phyloP scores from a whole-genome alignment of 129 eudicot species.

The Kitagawia praeruptora region DNA sequence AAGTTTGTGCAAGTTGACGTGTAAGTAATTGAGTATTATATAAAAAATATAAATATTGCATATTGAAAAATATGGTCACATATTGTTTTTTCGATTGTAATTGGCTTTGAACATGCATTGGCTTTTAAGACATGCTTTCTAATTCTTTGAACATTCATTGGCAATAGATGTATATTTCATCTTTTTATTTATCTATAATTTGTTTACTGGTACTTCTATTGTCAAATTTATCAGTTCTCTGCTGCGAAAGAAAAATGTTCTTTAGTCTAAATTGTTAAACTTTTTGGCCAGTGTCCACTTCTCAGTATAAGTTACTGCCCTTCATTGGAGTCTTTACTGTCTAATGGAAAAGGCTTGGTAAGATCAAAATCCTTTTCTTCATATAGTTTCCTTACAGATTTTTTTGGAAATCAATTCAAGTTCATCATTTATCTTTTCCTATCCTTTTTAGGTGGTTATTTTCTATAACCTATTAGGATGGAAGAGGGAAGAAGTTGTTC shows the following conservation, averaged over 20 bases:
- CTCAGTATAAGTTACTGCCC: conserved; percentile 89
- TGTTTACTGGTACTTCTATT: background rate
- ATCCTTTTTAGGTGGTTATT: conserved; percentile 46
- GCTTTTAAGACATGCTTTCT: no score
- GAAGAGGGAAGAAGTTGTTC: conserved; percentile 89
- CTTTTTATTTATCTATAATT: background rate
- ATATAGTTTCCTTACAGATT: background rate
- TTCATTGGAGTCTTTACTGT: conserved; percentile 65
- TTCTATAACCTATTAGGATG: conserved; percentile 88
- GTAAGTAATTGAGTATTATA: background rate
- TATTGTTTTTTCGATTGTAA: no score
- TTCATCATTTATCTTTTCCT: background rate
- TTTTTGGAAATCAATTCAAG: background rate
- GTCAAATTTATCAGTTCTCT: background rate
- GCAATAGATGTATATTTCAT: background rate
- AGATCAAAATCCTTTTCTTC: conserved; percentile 9
- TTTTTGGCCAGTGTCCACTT: conserved; percentile 69
- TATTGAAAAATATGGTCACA: no score
- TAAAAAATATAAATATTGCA: background rate
- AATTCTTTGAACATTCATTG: no score
- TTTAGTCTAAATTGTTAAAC: background rate
- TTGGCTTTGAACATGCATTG: no score
- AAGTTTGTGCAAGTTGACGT: background rate
- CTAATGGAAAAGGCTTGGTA: conserved; percentile 75
- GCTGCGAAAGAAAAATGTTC: background rate